Conservation (phyloP, 2,329 filamentous ascomycete genomes). For the Penicillium sp. region DNA sequence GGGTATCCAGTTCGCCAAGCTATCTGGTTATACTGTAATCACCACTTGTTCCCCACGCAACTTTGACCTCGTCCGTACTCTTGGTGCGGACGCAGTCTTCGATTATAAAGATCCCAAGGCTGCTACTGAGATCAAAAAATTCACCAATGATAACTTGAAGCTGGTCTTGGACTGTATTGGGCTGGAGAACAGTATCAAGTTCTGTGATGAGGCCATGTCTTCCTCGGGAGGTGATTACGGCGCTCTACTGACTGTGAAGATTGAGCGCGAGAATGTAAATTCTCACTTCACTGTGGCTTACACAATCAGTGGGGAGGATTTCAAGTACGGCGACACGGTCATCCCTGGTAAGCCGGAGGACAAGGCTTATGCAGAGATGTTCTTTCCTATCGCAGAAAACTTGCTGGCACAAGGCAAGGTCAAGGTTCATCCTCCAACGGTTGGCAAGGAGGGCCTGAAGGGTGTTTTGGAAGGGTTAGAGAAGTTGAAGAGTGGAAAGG, state of each 20-base stretch:
- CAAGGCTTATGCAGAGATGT: conserved; percentile 44
- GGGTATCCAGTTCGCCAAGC: conserved; percentile 41
- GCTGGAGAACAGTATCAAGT: conserved; percentile 21
- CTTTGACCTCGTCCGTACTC: conserved; percentile 31
- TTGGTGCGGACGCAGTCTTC: conserved; percentile 36
- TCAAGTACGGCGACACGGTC: conserved; percentile 26
- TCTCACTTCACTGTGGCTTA: conserved; percentile 30
- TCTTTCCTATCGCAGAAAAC: conserved; percentile 39
- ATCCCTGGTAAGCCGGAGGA: conserved; percentile 38
- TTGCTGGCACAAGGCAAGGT: conserved; percentile 46
- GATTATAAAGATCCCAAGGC: conserved; percentile 27
- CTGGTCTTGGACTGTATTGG: conserved; percentile 38
- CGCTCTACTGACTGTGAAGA: conserved; percentile 21
- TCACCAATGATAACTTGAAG: conserved; percentile 32
- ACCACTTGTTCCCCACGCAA: conserved; percentile 36
- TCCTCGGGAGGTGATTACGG: conserved; percentile 30
- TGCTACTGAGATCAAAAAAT: conserved; percentile 28
- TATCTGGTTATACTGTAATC: conserved; percentile 32
- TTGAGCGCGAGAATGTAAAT: conserved; percentile 33
- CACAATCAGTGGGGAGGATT: conserved; percentile 32
- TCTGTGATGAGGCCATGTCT: conserved; percentile 35
- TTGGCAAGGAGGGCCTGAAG: conserved; percentile 43
- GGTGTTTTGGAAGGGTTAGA: conserved; percentile 48
- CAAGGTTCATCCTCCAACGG: conserved; percentile 42
- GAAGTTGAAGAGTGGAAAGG: conserved; percentile 43